A percentile compares a stretch with the other conserved stretches of the same genome.
Conservation (phyloP, 2,329 filamentous ascomycete genomes). For the Pyricularia sp. region DNA sequence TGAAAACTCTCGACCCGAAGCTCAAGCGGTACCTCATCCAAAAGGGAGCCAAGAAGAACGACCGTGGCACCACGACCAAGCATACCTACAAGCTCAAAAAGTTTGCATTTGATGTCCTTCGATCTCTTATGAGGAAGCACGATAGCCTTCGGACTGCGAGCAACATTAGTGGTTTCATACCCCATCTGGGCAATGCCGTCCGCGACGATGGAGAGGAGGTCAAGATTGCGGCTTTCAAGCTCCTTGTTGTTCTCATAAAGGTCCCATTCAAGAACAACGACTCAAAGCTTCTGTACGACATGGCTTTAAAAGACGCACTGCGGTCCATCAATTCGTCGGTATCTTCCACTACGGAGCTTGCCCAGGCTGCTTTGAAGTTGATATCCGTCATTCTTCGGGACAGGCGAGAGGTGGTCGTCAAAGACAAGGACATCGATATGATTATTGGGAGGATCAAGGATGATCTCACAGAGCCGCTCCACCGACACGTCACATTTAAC, state of each 20-base stretch:
- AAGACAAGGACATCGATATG: slow-evolving; percentile 73
- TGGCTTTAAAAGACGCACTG: slow-evolving; percentile 79
- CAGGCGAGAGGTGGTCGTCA: slow-evolving; percentile 63
- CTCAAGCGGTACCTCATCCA: slow-evolving; percentile 72
- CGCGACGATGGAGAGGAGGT: slow-evolving; percentile 84
- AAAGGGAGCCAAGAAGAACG: slow-evolving; percentile 65
- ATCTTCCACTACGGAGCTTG: slow-evolving; percentile 71
- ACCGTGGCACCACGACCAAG: slow-evolving; percentile 62
- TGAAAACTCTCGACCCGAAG: slow-evolving; percentile 49
- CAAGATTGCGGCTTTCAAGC: slow-evolving; percentile 74
- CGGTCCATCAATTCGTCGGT: slow-evolving; percentile 69
- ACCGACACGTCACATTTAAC: slow-evolving; percentile 88
- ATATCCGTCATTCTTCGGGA: slow-evolving; percentile 79
- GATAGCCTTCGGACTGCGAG: slow-evolving; percentile 67
- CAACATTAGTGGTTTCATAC: slow-evolving; percentile 79
- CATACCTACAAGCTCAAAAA: slow-evolving; percentile 80
- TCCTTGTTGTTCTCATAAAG: slow-evolving; percentile 78
- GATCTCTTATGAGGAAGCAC: slow-evolving; percentile 78
- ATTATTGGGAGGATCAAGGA: slow-evolving; percentile 74
- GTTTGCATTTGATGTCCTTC: slow-evolving; percentile 80
- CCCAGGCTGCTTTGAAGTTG: slow-evolving; percentile 83
- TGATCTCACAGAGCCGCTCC: slow-evolving; percentile 85
- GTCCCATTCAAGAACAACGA: slow-evolving; percentile 68
- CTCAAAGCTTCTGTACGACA: slow-evolving; percentile 53
- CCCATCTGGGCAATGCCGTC: slow-evolving; percentile 79